Base-by-base conservation (phyloP, 2,329 filamentous ascomycete species). In the Reticulascus tulasneorum region DNA sequence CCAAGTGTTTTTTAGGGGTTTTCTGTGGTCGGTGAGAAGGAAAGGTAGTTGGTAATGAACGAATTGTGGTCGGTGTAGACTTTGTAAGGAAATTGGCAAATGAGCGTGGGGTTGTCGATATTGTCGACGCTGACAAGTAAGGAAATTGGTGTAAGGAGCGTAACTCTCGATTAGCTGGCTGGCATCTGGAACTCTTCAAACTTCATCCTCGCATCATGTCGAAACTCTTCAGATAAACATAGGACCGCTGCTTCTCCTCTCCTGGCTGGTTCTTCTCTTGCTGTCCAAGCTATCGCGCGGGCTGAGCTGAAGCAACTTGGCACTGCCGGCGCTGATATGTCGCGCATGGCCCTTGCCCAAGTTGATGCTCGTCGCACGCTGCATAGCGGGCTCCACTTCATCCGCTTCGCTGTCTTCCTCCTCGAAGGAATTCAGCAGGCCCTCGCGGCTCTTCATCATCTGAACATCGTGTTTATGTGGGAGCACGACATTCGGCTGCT, bases 251-350 rank as follows among this genome's bases (percentile, higher is more conserved):
- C 35, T 29, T 31, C 30, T 31, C 22, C 18, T 36, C 16, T 32
- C 28, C 16, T 19, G 16, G 27, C 17, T 11, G 12, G n/a, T 23
- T 32, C 26, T 18, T 37, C 40, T 59, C 53, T 64, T 69, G 26
- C 59, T 63, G 44, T 81, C 78, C 10, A 63, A 59, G 16, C 77
- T 82, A 28, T 58, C 56, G 18, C 73, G 68, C 16, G 76, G 70
- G 15, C 72, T 71, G 29, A 90, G 70, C 32, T 89, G 80, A 32
- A 93, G 64, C 33, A 91, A 61, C 59, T 79, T 84, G 9, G 85
- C 85, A 52, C 84, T 90, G 32, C 86, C 86, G 28, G 84, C 83
- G 52, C 84, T 90, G 51, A 89, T 80, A 45, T 83, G 83, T 35
- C 82, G 74, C 15, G 69, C 76, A 49, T 90, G 84, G 9, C 73